Percentiles rank a stretch among this genome's conserved stretches.
Evolutionary conservation across 2,329 filamentous ascomycete species (phyloP).

Genomic region (Pseudogymnoascus sp.): DNA sequence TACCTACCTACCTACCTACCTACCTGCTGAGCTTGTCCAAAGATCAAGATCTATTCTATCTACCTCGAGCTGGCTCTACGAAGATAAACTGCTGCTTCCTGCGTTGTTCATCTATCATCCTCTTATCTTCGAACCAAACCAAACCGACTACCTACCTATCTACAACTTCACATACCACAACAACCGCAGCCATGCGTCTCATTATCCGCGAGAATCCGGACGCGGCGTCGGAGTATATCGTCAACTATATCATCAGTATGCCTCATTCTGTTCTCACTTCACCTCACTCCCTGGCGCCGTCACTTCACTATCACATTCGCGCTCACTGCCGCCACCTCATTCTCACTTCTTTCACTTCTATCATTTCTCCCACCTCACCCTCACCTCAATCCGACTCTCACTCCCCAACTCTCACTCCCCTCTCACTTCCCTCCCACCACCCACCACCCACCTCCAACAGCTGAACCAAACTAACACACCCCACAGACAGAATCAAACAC

Average conservation of each 20-base stretch:
- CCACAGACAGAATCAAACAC: slow-evolving; percentile 64
- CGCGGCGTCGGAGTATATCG: slow-evolving; percentile 65
- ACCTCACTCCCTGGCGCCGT: background rate
- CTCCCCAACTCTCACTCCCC: background rate
- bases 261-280: background rate
- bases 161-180: background rate
- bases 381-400: background rate
- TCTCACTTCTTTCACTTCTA: background rate
- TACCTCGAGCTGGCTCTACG: background rate
- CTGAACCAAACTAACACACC: background rate
- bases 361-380: background rate
- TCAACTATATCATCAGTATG: slow-evolving; percentile 69
- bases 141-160: background rate
- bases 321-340: background rate
- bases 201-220: slow-evolving; percentile 70
- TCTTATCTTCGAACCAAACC: background rate
- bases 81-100: background rate
- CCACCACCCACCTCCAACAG: background rate
- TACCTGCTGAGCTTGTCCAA: background rate
- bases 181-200: slow-evolving; percentile 56
- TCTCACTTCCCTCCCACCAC: background rate
- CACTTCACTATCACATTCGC: background rate
- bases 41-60: background rate
- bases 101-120: background rate
- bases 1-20: background rate